A percentile compares a stretch with the other conserved stretches of the same genome.
Conservation (phyloP, 2,329 filamentous ascomycete species). For the Trichoderma sp. region DNA sequence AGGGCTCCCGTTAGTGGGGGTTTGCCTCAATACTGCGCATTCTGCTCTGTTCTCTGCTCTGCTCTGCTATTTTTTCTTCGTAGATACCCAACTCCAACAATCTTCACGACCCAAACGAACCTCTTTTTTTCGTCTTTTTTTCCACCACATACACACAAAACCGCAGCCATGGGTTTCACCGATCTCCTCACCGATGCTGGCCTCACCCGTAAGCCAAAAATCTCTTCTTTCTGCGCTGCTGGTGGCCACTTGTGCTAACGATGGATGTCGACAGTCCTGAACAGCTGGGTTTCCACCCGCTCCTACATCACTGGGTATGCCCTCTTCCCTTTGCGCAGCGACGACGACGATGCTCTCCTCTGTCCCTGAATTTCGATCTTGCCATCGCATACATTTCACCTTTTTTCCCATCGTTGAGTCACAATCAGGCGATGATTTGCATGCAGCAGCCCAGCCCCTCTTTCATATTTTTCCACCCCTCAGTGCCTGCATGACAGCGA, state of each 20-base stretch:
- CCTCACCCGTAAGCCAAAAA: conserved; percentile 38
- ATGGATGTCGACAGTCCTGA: conserved; percentile 52
- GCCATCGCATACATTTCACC: neutral
- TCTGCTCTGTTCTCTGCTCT: neutral
- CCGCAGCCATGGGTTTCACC: conserved; percentile 60
- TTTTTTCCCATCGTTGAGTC: neutral
- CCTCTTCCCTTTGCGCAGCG: neutral
- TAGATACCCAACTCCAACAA: conserved; percentile 22
- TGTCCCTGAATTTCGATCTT: neutral
- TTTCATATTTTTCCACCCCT: conserved; percentile 18
- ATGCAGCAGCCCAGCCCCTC: conserved; percentile 18
- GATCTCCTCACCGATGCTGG: conserved; percentile 65
- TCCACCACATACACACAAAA: conserved; percentile 16
- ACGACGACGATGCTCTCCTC: neutral
- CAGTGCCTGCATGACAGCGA: conserved; percentile 4
- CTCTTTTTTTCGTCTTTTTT: neutral
- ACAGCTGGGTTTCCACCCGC: conserved; percentile 69
- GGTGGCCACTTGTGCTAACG: conserved; percentile 17
- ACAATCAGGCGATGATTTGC: conserved; percentile 1
- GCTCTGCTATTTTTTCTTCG: conserved; percentile 12
- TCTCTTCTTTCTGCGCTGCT: neutral
- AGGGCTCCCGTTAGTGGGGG: conserved; percentile 16
- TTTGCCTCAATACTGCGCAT: conserved; percentile 15
- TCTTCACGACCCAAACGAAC: neutral
- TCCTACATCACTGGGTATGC: conserved; percentile 80